Conservation (phyloP, 1,284 basidiomycete genomes). For the Sanguinoderma infundibulare region DNA sequence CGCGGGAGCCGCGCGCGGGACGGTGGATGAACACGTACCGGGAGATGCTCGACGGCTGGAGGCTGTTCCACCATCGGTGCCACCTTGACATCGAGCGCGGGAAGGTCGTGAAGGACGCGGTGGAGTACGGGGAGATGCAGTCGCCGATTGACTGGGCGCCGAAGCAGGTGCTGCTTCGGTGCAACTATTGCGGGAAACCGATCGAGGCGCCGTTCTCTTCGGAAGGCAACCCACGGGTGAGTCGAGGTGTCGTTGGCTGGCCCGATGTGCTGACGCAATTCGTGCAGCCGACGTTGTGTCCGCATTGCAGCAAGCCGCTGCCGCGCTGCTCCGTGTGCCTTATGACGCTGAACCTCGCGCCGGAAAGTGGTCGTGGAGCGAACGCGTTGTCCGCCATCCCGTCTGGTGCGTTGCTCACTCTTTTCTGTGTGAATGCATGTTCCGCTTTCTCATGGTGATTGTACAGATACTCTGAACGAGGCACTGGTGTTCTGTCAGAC, state of each 20-base stretch:
- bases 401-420: constrained; percentile 30
- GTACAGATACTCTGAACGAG: constrained; percentile 75
- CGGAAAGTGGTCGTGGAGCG: constrained; percentile 50
- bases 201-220: constrained; percentile 43
- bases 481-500: constrained; percentile 83
- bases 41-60: constrained; percentile 82
- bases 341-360: constrained; percentile 71
- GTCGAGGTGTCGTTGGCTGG: constrained; percentile 32
- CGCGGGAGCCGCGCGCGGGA: constrained; percentile 55
- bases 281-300: constrained; percentile 65
- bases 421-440: not conserved
- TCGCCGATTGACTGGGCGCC: constrained; percentile 66
- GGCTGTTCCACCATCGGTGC: constrained; percentile 77
- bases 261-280: not conserved
- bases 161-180: constrained; percentile 70
- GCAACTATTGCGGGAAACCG: constrained; percentile 77
- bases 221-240: constrained; percentile 48
- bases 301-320: constrained; percentile 68
- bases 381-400: constrained; percentile 48
- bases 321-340: constrained; percentile 80
- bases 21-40: constrained; percentile 87
- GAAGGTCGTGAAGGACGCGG: constrained; percentile 61
- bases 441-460: not conserved
- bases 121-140: constrained; percentile 52
- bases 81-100: constrained; percentile 77